phyloP scores from a whole-genome alignment of 176 grass and related monocot genomes.

The Luzula sylvatica region DNA sequence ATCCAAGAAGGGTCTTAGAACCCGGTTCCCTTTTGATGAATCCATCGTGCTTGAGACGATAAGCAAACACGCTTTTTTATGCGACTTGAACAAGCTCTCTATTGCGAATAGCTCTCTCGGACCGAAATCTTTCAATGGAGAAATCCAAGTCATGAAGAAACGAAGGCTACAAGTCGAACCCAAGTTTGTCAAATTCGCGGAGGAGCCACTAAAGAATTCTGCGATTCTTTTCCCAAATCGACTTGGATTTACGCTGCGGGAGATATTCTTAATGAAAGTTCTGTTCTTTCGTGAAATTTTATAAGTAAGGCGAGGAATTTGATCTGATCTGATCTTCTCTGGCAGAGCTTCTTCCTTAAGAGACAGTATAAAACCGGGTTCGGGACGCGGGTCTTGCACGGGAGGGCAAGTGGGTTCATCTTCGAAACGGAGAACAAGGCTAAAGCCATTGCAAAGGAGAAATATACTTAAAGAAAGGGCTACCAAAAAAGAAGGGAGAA shows the following conservation, averaged over 20 bases:
- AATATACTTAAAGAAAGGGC: slow-evolving; percentile 7
- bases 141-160: slow-evolving; percentile 88
- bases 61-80: slow-evolving; percentile 58
- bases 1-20: slow-evolving; percentile 41
- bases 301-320: neutral
- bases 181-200: slow-evolving; percentile 1
- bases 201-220: slow-evolving; percentile 28
- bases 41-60: slow-evolving; percentile 70
- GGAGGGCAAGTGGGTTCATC: neutral
- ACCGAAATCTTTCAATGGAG: slow-evolving; percentile 48
- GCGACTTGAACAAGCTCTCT: slow-evolving; percentile 82
- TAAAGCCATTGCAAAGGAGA: slow-evolving; percentile 7
- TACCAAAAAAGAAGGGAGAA: slow-evolving; percentile 10
- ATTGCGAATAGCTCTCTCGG: slow-evolving; percentile 51
- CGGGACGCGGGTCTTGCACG: neutral
- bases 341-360: slow-evolving; percentile 7
- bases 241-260: slow-evolving; percentile 13
- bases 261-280: slow-evolving; percentile 13
- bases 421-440: neutral
- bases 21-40: slow-evolving; percentile 24
- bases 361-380: neutral
- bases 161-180: slow-evolving; percentile 22
- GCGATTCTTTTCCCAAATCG: slow-evolving; percentile 32
- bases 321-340: neutral
- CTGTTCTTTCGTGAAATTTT: slow-evolving; percentile 25